Evolutionary conservation across 1,139 yeast genomes (phyloP).

Genomic region (Keqinozyma sinolaborantium): DNA sequence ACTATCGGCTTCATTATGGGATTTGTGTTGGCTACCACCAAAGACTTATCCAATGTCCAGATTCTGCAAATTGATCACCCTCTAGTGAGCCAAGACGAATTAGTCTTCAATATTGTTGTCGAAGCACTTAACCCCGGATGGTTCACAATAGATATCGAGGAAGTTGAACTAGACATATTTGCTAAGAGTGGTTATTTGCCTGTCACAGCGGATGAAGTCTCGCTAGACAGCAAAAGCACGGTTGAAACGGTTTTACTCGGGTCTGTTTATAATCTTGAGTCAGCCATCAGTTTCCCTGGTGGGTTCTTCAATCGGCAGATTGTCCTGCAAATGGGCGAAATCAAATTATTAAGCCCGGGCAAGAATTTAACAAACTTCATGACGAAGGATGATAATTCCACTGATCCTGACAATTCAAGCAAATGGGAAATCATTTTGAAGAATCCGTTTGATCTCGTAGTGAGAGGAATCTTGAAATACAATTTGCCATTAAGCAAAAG

Average conservation of each 20-base stretch:
- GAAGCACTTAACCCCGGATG: conserved; percentile 89
- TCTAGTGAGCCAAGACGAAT: conserved; percentile 78
- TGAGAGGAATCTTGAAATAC: conserved; percentile 80
- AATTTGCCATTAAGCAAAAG: conserved; percentile 62
- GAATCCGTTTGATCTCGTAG: conserved; percentile 81
- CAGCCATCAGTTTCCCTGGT: conserved; percentile 73
- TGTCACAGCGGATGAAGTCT: conserved; percentile 11
- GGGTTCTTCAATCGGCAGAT: conserved; percentile 67
- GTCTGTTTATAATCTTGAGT: conserved; percentile 59
- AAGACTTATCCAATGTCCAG: conserved; percentile 69
- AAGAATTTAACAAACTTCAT: conserved; percentile 44
- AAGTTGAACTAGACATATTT: conserved; percentile 79
- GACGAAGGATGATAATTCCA: conserved; percentile 7
- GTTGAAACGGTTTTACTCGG: conserved; percentile 78
- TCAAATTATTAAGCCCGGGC: conserved; percentile 76
- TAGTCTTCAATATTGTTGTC: conserved; percentile 73
- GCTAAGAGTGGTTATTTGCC: conserved; percentile 67
- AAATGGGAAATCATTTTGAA: conserved; percentile 76
- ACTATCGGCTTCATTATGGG: conserved; percentile 78
- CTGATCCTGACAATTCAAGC: conserved; percentile 40
- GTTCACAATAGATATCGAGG: conserved; percentile 59
- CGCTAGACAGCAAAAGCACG: conserved; percentile 9
- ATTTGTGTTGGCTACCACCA: conserved; percentile 80
- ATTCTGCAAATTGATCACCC: conserved; percentile 64
- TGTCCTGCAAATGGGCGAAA: conserved; percentile 58